These are phyloP conservation scores for Erigeron canadensis DNA, from an alignment of 129 eudicot genomes.

Conservation along the genomic window DNA sequence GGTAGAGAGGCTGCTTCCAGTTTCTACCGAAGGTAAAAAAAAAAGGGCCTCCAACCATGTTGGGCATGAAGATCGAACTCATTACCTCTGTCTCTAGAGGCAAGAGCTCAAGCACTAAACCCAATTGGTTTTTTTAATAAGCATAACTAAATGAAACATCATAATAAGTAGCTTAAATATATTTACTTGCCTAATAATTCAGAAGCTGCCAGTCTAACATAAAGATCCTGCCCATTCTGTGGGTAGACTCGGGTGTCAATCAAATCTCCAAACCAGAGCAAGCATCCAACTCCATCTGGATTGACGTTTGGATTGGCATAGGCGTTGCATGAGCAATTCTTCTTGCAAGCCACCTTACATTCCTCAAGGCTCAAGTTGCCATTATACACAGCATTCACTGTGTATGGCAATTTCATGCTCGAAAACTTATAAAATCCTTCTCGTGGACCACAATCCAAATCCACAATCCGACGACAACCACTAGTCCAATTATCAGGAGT, in stretches of 20 bases:
- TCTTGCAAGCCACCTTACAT: background rate
- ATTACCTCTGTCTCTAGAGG: too few species aligned
- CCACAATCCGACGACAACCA: slow-evolving; percentile 20
- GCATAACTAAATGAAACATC: background rate
- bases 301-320: slow-evolving; percentile 13
- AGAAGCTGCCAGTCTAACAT: slow-evolving; percentile 28
- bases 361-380: background rate
- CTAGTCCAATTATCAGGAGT: slow-evolving; percentile 19
- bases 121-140: too few species aligned
- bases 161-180: background rate
- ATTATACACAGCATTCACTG: slow-evolving; percentile 21
- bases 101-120: too few species aligned
- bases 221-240: slow-evolving; percentile 26
- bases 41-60: too few species aligned
- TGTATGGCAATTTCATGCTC: slow-evolving; percentile 36
- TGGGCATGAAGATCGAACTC: slow-evolving; percentile 18
- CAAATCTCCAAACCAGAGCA: slow-evolving; percentile 40
- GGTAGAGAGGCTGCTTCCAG: too few species aligned
- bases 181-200: slow-evolving; percentile 17
- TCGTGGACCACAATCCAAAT: slow-evolving; percentile 24
- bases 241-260: slow-evolving; percentile 22
- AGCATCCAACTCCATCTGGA: slow-evolving; percentile 35
- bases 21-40: too few species aligned
- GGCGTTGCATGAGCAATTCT: background rate
- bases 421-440: slow-evolving; percentile 31